Evolutionary conservation across 2,329 filamentous ascomycete genomes (phyloP).

Genomic region (Aureobasidium sp.): DNA sequence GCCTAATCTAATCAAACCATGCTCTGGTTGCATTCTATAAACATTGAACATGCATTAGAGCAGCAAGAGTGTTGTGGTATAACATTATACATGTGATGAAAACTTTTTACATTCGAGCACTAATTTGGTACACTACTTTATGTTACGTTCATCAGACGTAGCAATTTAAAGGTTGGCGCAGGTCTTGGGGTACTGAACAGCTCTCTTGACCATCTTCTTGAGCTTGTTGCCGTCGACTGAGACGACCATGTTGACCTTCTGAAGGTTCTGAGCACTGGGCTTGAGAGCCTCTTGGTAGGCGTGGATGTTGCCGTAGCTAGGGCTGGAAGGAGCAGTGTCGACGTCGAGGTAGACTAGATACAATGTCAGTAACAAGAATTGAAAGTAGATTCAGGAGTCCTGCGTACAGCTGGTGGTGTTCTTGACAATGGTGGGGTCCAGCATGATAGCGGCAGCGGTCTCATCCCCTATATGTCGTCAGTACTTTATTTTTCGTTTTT

Average conservation of each 20-base stretch:
- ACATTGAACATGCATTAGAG: no score
- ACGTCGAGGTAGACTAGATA: constrained; percentile 33
- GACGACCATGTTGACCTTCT: constrained; percentile 34
- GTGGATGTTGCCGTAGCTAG: constrained; percentile 36
- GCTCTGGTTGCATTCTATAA: no score
- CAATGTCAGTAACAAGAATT: not conserved
- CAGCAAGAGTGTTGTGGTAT: no score
- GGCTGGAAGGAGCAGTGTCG: constrained; percentile 32
- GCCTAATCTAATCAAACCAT: no score
- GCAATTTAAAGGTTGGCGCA: not conserved
- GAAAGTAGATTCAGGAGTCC: not conserved
- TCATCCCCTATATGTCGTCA: constrained; percentile 29
- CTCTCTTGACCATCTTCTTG: constrained; percentile 29
- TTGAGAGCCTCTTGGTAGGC: constrained; percentile 33
- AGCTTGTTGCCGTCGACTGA: constrained; percentile 29
- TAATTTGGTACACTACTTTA: no score
- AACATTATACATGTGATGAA: no score
- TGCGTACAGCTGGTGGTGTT: constrained; percentile 29
- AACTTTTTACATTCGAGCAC: no score
- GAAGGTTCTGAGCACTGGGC: constrained; percentile 25
- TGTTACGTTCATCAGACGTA: no score
- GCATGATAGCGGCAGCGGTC: constrained; percentile 34
- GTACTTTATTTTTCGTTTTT: not conserved
- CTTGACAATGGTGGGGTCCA: constrained; percentile 29
- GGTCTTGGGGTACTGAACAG: constrained; percentile 23